Base-by-base conservation (phyloP, 1,284 basidiomycete genomes). In the Tetrapyrgos nigripes region DNA sequence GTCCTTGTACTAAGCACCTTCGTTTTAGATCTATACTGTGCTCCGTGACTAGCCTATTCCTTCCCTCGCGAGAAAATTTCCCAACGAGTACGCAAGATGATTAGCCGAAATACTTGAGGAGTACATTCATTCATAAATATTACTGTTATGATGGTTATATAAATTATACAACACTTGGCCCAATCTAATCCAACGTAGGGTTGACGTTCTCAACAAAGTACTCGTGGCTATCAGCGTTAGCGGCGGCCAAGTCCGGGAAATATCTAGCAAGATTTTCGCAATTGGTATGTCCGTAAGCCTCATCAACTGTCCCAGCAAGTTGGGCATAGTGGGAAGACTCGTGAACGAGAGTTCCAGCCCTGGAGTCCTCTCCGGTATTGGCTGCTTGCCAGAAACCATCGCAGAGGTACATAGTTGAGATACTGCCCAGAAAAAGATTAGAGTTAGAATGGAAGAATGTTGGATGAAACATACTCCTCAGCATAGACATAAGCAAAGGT, bases 141-240 rank as follows among this genome's bases (percentile, higher is more conserved):
- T n/a, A n/a, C n/a, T n/a, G n/a, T n/a, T n/a, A n/a, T n/a, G n/a
- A n/a, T n/a, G n/a, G n/a, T n/a, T n/a, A n/a, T n/a, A n/a, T n/a
- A n/a, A n/a, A n/a, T n/a, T n/a, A n/a, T n/a, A n/a, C n/a, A n/a
- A n/a, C n/a, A n/a, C n/a, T n/a, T n/a, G n/a, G n/a, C n/a, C n/a
- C n/a, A n/a, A n/a, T n/a, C n/a, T n/a, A n/a, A n/a, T n/a, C n/a
- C 13, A 66, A 67, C 27, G 64, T 24, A 28, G 80, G 80, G 68
- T 75, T 80, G n/a, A n/a, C n/a, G 72, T 83, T 83, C 75, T 84
- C 82, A 28, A 80, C 78, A 61, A 82, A 83, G 71, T 83, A 83
- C 66, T 84, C 82, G 67, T 82, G 80, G 54, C 62, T 76, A 66
- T 83, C 81, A 17, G 81, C 82, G 65, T 84, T 84, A 24, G 61